phyloP scores from a whole-genome alignment of 1,139 yeast genomes.

The Protomyces pachydermus region DNA sequence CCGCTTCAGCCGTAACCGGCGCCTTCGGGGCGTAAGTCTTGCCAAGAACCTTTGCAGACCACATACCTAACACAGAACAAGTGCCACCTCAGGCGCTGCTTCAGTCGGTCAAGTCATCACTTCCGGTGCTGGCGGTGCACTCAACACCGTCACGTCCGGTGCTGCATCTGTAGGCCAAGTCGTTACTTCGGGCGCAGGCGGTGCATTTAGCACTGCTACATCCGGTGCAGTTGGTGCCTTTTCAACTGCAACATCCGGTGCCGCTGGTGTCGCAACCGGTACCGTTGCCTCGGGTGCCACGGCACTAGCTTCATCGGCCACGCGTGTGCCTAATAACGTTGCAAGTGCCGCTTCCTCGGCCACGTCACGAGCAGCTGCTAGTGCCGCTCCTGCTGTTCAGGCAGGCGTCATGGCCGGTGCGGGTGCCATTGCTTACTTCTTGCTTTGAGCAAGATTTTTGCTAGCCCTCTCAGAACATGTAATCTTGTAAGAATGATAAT shows the following conservation, averaged over 20 bases:
- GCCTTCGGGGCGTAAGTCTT: neutral
- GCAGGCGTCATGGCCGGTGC: neutral
- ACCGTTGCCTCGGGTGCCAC: neutral
- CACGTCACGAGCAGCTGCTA: neutral
- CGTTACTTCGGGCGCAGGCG: neutral
- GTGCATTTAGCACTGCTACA: neutral
- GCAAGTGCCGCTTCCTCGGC: neutral
- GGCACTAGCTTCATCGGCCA: neutral
- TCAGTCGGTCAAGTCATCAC: neutral
- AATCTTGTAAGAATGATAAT: neutral
- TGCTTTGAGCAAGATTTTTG: neutral
- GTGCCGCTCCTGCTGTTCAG: neutral
- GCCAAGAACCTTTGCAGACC: neutral
- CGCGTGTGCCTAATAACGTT: neutral
- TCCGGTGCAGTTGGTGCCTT: constrained; percentile 4
- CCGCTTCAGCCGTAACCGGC: neutral
- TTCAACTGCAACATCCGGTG: constrained; percentile 1
- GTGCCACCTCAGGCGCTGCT: neutral
- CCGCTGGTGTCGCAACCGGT: neutral
- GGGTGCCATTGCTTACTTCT: neutral
- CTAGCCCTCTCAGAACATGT: too few relatives aligned
- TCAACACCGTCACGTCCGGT: neutral
- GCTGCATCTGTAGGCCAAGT: neutral
- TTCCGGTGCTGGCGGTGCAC: neutral
- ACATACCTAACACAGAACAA: neutral